A percentile compares a stretch with the other conserved stretches of the same genome.
Conservation (phyloP, 2,329 filamentous ascomycete species). For the Paraphoma sp. region DNA sequence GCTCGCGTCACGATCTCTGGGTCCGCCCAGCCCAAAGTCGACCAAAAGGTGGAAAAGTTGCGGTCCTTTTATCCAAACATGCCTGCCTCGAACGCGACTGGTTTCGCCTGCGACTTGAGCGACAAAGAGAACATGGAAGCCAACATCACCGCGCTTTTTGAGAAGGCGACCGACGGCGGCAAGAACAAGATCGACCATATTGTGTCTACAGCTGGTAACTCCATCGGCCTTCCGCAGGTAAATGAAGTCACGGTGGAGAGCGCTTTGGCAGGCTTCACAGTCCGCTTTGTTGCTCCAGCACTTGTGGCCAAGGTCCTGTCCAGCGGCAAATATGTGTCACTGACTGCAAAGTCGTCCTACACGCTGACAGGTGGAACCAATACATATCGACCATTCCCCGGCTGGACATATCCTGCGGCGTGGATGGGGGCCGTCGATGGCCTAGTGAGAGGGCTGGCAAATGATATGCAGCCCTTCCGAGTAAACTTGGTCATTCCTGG, state of each 20-base stretch:
- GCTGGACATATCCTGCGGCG: slow-evolving; percentile 40
- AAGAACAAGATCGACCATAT: slow-evolving; percentile 42
- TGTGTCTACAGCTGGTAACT: slow-evolving; percentile 39
- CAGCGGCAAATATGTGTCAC: slow-evolving; percentile 43
- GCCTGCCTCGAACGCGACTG: slow-evolving; percentile 22
- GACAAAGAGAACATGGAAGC: slow-evolving; percentile 34
- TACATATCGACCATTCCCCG: slow-evolving; percentile 41
- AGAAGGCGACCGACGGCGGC: slow-evolving; percentile 34
- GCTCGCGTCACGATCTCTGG: slow-evolving; percentile 65
- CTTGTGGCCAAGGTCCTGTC: slow-evolving; percentile 51
- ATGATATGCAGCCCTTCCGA: slow-evolving; percentile 52
- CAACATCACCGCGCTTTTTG: slow-evolving; percentile 34
- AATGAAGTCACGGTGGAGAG: slow-evolving; percentile 29
- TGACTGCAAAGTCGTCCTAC: slow-evolving; percentile 38
- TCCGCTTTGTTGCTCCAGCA: slow-evolving; percentile 45
- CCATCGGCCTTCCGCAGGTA: slow-evolving; percentile 24
- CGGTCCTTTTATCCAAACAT: slow-evolving; percentile 48
- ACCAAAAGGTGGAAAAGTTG: slow-evolving; percentile 57
- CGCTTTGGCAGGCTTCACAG: slow-evolving; percentile 26
- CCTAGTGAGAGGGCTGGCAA: slow-evolving; percentile 46
- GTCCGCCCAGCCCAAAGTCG: slow-evolving; percentile 60
- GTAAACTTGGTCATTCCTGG: slow-evolving; percentile 53
- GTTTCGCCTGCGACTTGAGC: slow-evolving; percentile 36
- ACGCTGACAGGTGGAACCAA: slow-evolving; percentile 51
- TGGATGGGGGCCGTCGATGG: slow-evolving; percentile 38